phyloP scores from a whole-genome alignment of 2,329 filamentous ascomycete genomes.

The Camptophora hylomeconis region DNA sequence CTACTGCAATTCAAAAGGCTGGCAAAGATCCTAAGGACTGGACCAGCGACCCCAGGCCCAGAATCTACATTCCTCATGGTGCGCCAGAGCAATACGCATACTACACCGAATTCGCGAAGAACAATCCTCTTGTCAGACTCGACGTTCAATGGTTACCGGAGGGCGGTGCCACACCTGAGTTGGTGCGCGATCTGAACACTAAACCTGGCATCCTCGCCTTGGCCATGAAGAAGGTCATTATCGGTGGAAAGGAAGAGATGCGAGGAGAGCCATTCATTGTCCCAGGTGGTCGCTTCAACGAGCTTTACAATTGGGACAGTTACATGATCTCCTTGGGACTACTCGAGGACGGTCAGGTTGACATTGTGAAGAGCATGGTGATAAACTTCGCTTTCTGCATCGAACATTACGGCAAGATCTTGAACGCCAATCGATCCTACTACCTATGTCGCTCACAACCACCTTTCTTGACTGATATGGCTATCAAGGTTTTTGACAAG shows the following conservation, averaged over 20 bases:
- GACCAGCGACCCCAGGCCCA: slow-evolving; percentile 75
- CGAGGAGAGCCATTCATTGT: slow-evolving; percentile 89
- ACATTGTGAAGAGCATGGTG: slow-evolving; percentile 89
- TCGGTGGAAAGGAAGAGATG: slow-evolving; percentile 56
- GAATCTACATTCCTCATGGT: slow-evolving; percentile 78
- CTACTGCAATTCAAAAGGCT: slow-evolving; percentile 63
- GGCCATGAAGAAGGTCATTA: slow-evolving; percentile 63
- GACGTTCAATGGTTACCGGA: slow-evolving; percentile 69
- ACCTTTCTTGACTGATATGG: slow-evolving; percentile 95
- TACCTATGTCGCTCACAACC: slow-evolving; percentile 91
- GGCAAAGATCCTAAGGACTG: slow-evolving; percentile 90
- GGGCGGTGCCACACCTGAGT: slow-evolving; percentile 59
- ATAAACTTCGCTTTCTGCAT: slow-evolving; percentile 97
- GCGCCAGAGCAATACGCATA: slow-evolving; percentile 82
- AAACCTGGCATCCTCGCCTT: slow-evolving; percentile 83
- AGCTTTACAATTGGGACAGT: slow-evolving; percentile 96
- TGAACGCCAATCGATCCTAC: slow-evolving; percentile 93
- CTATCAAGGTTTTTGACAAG: slow-evolving; percentile 79
- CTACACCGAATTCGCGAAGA: slow-evolving; percentile 66
- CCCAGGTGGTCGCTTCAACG: slow-evolving; percentile 92
- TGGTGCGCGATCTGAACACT: slow-evolving; percentile 69
- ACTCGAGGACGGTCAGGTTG: slow-evolving; percentile 68
- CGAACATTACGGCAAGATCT: slow-evolving; percentile 93
- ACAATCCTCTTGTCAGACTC: slow-evolving; percentile 69
- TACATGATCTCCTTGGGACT: slow-evolving; percentile 96